A percentile compares a stretch with the other conserved stretches of the same genome.
Conservation (phyloP, 257 asterid genomes). For the Nicotiana otophora region DNA sequence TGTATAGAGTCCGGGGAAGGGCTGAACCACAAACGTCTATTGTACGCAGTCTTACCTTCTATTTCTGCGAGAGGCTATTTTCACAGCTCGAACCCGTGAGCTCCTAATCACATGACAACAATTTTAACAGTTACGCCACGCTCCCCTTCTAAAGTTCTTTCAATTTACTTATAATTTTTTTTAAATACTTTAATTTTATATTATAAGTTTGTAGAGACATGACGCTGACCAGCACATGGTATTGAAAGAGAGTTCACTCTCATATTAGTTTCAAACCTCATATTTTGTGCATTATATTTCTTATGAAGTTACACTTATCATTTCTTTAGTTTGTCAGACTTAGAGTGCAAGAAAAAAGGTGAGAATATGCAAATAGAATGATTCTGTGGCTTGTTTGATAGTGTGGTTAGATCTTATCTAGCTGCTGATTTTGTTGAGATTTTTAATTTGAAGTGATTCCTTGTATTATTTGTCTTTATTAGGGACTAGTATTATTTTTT, state of each 20-base stretch:
- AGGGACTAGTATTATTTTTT: conserved; percentile 20
- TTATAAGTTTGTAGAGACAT: conserved; percentile 34
- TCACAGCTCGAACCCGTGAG: too few species aligned
- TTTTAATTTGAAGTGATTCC: conserved; percentile 40
- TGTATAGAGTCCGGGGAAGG: too few species aligned
- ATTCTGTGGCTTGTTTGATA: conserved; percentile 3
- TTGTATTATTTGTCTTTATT: conserved; percentile 42
- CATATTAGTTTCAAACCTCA: background rate
- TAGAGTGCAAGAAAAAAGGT: background rate
- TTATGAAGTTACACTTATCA: background rate
- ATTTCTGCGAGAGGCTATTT: too few species aligned
- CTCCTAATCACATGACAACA: too few species aligned
- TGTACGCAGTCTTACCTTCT: too few species aligned
- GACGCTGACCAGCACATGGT: conserved; percentile 53
- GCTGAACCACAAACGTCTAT: too few species aligned
- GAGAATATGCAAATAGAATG: conserved; percentile 19
- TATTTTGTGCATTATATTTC: conserved; percentile 7
- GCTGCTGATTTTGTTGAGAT: conserved; percentile 29
- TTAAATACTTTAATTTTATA: conserved; percentile 19
- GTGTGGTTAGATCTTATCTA: background rate
- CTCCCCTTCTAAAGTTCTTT: too few species aligned
- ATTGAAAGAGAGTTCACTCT: conserved; percentile 38
- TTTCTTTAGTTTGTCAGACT: background rate
- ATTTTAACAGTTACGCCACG: too few species aligned
- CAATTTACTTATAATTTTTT: background rate